phyloP scores from a whole-genome alignment of 148 eudicot genomes.

The Drosera capensis region DNA sequence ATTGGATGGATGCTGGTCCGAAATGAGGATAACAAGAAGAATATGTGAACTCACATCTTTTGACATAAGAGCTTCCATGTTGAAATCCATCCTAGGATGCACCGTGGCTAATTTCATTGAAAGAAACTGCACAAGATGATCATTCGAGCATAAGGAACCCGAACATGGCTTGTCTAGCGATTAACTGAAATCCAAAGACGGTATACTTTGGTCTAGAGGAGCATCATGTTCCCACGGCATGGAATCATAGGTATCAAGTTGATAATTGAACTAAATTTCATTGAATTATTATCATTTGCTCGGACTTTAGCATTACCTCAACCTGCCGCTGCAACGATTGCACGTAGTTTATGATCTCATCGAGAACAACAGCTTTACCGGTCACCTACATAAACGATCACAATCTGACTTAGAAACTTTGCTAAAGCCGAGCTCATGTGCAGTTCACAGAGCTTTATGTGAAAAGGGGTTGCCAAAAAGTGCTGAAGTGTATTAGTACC shows the following conservation, averaged over 20 bases:
- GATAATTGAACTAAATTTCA: neutral
- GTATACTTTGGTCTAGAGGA: too few species aligned
- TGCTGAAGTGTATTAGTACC: conserved; percentile 6
- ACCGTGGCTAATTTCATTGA: conserved; percentile 70
- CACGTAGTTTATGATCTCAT: conserved; percentile 61
- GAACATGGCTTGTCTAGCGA: too few species aligned
- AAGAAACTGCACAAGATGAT: conserved; percentile 51
- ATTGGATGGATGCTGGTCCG: too few species aligned
- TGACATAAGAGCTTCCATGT: conserved; percentile 17
- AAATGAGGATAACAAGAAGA: neutral
- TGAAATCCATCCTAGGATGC: conserved; percentile 26
- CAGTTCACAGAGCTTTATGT: neutral
- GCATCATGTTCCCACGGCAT: neutral
- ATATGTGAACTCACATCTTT: neutral
- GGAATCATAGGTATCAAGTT: neutral
- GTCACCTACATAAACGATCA: conserved; percentile 29
- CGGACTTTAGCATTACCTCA: conserved; percentile 24
- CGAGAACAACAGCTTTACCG: conserved; percentile 63
- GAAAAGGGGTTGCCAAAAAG: neutral
- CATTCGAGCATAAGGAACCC: too few species aligned
- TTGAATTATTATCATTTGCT: neutral
- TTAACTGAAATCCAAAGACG: too few species aligned
- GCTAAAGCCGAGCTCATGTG: neutral
- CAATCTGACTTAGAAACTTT: neutral
- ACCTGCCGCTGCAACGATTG: conserved; percentile 64